Conservation (phyloP, 805 yeast genomes). For the Naumovozyma dairenensis region DNA sequence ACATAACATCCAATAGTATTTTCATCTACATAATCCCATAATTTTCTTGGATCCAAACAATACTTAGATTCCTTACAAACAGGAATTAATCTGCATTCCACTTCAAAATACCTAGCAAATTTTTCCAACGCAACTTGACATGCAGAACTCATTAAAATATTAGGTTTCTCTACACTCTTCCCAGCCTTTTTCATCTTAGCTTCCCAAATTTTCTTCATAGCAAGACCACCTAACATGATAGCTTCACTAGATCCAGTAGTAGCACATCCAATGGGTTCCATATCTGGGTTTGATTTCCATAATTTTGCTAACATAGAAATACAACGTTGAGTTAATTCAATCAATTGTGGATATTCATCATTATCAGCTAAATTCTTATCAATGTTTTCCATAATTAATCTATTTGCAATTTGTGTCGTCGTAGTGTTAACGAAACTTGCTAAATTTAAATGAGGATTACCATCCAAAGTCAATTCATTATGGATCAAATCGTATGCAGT, state of each 20-base stretch:
- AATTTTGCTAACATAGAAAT: slow-evolving; percentile 66
- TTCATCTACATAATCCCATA: slow-evolving; percentile 66
- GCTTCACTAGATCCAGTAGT: slow-evolving; percentile 95
- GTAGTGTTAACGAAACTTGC: slow-evolving; percentile 85
- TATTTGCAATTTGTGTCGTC: slow-evolving; percentile 42
- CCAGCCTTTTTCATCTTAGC: slow-evolving; percentile 50
- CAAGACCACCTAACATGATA: slow-evolving; percentile 85
- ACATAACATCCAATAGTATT: slow-evolving; percentile 88
- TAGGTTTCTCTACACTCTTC: slow-evolving; percentile 54
- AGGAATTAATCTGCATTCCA: slow-evolving; percentile 68
- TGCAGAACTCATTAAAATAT: slow-evolving; percentile 84
- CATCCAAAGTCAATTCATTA: slow-evolving; percentile 73
- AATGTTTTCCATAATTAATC: slow-evolving; percentile 56
- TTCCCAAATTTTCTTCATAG: slow-evolving; percentile 88
- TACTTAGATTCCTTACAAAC: slow-evolving; percentile 52
- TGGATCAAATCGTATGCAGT: slow-evolving; percentile 54
- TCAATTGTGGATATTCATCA: slow-evolving; percentile 84
- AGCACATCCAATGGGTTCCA: slow-evolving; percentile 68
- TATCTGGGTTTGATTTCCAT: slow-evolving; percentile 59
- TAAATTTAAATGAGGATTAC: slow-evolving; percentile 71
- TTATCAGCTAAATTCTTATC: slow-evolving; percentile 86
- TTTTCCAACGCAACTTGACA: slow-evolving; percentile 92
- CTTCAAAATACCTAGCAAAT: slow-evolving; percentile 90
- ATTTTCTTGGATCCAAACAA: slow-evolving; percentile 49
- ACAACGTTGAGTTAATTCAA: slow-evolving; percentile 74